Conservation (phyloP, 1,284 basidiomycete species). For the Phlebopus sp. region DNA sequence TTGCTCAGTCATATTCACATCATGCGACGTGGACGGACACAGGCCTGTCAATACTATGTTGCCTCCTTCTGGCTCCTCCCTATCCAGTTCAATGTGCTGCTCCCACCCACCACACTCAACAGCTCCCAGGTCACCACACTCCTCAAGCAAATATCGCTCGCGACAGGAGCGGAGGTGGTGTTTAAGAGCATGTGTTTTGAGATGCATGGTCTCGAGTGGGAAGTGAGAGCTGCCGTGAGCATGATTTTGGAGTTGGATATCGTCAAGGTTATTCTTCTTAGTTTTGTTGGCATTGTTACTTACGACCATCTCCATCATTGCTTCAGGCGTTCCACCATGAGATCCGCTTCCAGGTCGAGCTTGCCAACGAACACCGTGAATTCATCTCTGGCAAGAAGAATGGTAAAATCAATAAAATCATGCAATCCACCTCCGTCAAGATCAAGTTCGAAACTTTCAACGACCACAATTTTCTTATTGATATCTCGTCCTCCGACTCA, state of each 20-base stretch:
- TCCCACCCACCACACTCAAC: slow-evolving; percentile 81
- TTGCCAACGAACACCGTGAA: slow-evolving; percentile 96
- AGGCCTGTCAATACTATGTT: slow-evolving; percentile 95
- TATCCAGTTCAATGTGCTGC: slow-evolving; percentile 88
- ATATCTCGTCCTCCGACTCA: slow-evolving; percentile 80
- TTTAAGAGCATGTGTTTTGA: slow-evolving; percentile 99
- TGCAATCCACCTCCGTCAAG: slow-evolving; percentile 94
- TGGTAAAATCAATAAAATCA: slow-evolving; percentile 98
- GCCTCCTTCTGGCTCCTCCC: slow-evolving; percentile 96
- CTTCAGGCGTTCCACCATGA: slow-evolving; percentile 88
- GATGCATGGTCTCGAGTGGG: slow-evolving; percentile 92
- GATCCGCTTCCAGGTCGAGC: slow-evolving; percentile 97
- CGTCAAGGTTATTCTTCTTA: slow-evolving; percentile 63
- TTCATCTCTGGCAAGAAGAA: slow-evolving; percentile 99
- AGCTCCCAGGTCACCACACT: slow-evolving; percentile 82
- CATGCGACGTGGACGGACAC: background rate
- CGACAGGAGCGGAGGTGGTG: slow-evolving; percentile 90
- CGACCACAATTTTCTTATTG: slow-evolving; percentile 98
- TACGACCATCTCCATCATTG: slow-evolving; percentile 5
- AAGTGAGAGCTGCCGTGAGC: slow-evolving; percentile 84
- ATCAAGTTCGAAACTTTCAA: slow-evolving; percentile 99
- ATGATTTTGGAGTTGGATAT: slow-evolving; percentile 90
- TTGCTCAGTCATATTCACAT: slow-evolving; percentile 11
- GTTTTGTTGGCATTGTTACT: background rate
- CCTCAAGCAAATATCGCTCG: slow-evolving; percentile 83